Conservation (phyloP, 805 yeast species). For the Candida pseudofarinosa region DNA sequence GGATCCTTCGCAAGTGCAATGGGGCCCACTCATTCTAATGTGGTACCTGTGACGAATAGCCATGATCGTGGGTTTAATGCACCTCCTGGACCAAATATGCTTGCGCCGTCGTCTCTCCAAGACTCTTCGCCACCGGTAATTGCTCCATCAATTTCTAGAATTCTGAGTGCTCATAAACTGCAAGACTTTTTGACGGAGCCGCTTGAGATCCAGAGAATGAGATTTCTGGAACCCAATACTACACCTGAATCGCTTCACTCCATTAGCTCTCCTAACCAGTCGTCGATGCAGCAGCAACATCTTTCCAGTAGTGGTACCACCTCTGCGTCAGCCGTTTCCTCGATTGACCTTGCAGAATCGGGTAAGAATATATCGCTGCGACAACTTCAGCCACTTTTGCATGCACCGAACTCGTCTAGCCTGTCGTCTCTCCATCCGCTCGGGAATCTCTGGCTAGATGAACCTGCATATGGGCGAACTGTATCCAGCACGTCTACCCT, state of each 20-base stretch:
- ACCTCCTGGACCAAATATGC: not conserved
- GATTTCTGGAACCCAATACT: not conserved
- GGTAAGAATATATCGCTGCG: not conserved
- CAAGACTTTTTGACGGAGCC: not conserved
- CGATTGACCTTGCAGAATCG: constrained; percentile 9
- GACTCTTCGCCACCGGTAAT: not conserved
- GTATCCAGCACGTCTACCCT: not conserved
- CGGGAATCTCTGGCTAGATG: not conserved
- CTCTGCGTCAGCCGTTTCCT: constrained; percentile 9
- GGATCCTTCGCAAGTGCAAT: not conserved
- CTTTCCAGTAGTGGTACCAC: not conserved
- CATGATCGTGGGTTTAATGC: not conserved
- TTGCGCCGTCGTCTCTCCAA: not conserved
- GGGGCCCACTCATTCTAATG: not conserved
- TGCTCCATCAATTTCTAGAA: not conserved
- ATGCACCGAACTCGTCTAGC: not conserved
- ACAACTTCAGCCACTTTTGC: not conserved
- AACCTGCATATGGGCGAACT: not conserved
- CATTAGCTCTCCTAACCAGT: no score
- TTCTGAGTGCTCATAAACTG: not conserved
- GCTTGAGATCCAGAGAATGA: not conserved
- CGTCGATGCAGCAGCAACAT: no score
- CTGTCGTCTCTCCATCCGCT: not conserved
- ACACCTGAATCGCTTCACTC: no score
- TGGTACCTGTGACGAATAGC: not conserved